Percentiles rank a stretch among this genome's conserved stretches.
Evolutionary conservation across 2,329 filamentous ascomycete genomes (phyloP).

Genomic region (Colletotrichum sp.): DNA sequence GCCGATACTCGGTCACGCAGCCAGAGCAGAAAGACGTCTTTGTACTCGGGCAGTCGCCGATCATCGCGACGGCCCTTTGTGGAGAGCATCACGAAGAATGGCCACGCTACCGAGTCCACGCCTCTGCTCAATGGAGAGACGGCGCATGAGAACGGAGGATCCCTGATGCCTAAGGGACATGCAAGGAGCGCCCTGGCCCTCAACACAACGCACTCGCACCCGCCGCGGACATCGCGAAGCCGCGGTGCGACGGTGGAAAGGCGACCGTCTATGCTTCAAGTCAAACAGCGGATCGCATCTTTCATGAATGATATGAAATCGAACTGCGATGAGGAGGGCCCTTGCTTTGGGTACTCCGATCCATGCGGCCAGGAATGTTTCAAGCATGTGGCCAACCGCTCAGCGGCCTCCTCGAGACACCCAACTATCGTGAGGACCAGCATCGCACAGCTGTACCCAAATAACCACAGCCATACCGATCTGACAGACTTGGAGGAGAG

Average conservation of each 20-base stretch:
- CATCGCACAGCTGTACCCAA: slow-evolving; percentile 37
- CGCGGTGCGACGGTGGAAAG: slow-evolving; percentile 39
- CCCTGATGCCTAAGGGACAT: slow-evolving; percentile 30
- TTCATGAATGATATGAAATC: slow-evolving; percentile 70
- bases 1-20: slow-evolving; percentile 28
- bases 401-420: slow-evolving; percentile 35
- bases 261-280: slow-evolving; percentile 58
- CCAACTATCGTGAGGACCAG: slow-evolving; percentile 46
- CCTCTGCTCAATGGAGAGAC: slow-evolving; percentile 46
- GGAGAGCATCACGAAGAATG: slow-evolving; percentile 16
- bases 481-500: slow-evolving; percentile 34
- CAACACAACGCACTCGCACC: neutral
- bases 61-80: slow-evolving; percentile 27
- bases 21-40: slow-evolving; percentile 17
- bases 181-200: slow-evolving; percentile 29
- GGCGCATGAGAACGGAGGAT: slow-evolving; percentile 28
- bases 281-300: slow-evolving; percentile 64
- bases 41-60: slow-evolving; percentile 29
- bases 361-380: slow-evolving; percentile 71
- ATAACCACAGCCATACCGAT: slow-evolving; percentile 25
- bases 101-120: slow-evolving; percentile 47
- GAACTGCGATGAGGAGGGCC: slow-evolving; percentile 65
- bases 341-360: slow-evolving; percentile 69
- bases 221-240: slow-evolving; percentile 20
- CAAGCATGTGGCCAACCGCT: slow-evolving; percentile 56